Conservation (phyloP, 257 asterid species). For the Solanum clarkiae region DNA sequence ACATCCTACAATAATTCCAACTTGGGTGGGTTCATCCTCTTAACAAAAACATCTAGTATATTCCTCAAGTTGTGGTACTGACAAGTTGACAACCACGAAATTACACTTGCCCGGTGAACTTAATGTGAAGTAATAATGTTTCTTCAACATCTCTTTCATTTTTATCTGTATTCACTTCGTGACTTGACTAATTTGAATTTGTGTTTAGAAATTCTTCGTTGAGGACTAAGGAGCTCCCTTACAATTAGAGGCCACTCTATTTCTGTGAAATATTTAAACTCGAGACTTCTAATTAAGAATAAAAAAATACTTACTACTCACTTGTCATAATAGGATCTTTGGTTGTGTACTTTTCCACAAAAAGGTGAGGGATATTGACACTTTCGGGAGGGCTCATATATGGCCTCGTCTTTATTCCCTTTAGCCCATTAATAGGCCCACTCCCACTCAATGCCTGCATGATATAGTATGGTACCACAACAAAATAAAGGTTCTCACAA, state of each 20-base stretch:
- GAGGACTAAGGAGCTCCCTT: background rate
- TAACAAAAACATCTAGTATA: background rate
- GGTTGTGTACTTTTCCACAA: background rate
- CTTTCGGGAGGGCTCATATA: background rate
- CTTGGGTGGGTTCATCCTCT: background rate
- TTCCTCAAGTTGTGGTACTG: background rate
- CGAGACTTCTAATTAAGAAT: background rate
- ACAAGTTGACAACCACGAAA: background rate
- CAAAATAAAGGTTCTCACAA: background rate
- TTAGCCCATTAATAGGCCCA: background rate
- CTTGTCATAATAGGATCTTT: background rate
- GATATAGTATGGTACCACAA: background rate
- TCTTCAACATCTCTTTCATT: background rate
- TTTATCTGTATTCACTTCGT: background rate
- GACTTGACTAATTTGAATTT: background rate
- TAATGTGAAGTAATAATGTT: background rate
- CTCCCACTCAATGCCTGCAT: background rate
- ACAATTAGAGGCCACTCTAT: background rate
- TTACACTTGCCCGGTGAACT: background rate
- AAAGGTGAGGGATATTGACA: background rate
- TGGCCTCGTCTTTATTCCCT: background rate
- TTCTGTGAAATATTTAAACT: background rate
- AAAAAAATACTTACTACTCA: background rate
- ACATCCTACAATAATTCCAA: background rate
- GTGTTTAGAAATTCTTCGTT: background rate